phyloP scores from a whole-genome alignment of 2,329 filamentous ascomycete species.

The Fusarium sp. region DNA sequence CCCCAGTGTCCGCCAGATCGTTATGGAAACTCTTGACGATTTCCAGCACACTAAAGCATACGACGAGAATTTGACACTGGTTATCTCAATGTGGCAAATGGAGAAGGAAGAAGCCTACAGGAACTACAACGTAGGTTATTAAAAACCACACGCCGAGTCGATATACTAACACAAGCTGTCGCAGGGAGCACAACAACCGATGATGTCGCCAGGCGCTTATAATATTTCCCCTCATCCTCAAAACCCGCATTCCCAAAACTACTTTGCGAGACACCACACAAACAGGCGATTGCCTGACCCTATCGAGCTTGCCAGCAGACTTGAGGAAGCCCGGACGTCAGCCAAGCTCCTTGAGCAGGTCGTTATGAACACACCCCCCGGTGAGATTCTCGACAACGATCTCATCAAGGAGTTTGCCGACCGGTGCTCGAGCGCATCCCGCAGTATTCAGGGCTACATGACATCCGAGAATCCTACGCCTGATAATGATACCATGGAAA shows the following conservation, averaged over 20 bases:
- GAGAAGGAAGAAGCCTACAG: constrained; percentile 78
- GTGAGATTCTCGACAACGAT: constrained; percentile 84
- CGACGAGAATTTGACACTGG: constrained; percentile 77
- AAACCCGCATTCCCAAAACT: constrained; percentile 64
- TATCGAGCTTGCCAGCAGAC: constrained; percentile 80
- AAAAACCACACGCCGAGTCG: not conserved
- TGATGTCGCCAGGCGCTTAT: constrained; percentile 29
- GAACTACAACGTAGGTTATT: constrained; percentile 61
- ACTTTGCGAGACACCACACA: constrained; percentile 66
- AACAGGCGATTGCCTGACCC: constrained; percentile 71
- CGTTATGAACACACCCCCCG: constrained; percentile 83
- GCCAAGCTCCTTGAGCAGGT: constrained; percentile 94
- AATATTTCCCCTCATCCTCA: constrained; percentile 26
- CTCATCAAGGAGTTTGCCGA: constrained; percentile 92
- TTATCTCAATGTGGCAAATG: constrained; percentile 89
- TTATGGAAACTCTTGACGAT: constrained; percentile 86
- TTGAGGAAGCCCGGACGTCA: constrained; percentile 91
- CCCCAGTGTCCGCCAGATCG: constrained; percentile 82
- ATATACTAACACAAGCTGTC: constrained; percentile 25
- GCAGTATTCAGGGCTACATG: constrained; percentile 89
- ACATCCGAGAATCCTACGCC: constrained; percentile 80
- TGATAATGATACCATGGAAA: constrained; percentile 94
- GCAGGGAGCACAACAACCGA: constrained; percentile 41
- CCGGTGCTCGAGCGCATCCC: constrained; percentile 83
- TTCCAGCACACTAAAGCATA: constrained; percentile 78